These are phyloP conservation scores for Cymodocea nodosa DNA, from an alignment of 116 monocot genomes.

Conservation along the genomic window DNA sequence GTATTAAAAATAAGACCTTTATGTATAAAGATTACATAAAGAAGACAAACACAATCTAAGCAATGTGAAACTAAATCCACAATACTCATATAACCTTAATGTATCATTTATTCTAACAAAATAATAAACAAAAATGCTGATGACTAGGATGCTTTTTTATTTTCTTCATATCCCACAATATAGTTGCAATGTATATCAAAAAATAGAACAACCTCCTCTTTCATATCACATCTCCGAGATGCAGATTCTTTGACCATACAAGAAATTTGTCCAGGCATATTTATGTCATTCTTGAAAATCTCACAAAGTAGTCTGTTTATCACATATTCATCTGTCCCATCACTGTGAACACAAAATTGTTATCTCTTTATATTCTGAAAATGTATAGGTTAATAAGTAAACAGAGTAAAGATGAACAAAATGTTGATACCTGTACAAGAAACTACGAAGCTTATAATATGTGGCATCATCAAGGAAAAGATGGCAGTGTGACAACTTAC, in stretches of 20 bases:
- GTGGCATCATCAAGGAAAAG: constrained; percentile 62
- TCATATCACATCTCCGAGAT: constrained; percentile 76
- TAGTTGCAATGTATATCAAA: not conserved
- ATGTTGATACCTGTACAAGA: constrained; percentile 52
- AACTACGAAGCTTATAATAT: constrained; percentile 77
- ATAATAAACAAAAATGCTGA: too few relatives aligned
- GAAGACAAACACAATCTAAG: too few relatives aligned
- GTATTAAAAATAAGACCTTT: too few relatives aligned
- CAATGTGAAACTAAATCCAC: too few relatives aligned
- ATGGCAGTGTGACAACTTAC: constrained; percentile 67
- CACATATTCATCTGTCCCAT: constrained; percentile 87
- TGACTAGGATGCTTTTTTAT: too few relatives aligned
- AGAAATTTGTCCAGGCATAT: constrained; percentile 31
- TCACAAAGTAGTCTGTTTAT: constrained; percentile 63
- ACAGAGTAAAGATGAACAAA: constrained; percentile 4
- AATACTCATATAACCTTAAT: too few relatives aligned
- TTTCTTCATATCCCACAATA: too few relatives aligned
- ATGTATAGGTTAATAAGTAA: not conserved
- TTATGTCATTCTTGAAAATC: constrained; percentile 41
- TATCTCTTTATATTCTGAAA: not conserved
- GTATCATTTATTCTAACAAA: too few relatives aligned
- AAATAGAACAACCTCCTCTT: constrained; percentile 62
- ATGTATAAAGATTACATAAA: too few relatives aligned
- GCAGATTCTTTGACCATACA: constrained; percentile 70
- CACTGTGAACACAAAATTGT: constrained; percentile 33